These are phyloP conservation scores for Xylaria sp. DNA, from an alignment of 2,329 filamentous ascomycete genomes.

Conservation along the genomic window DNA sequence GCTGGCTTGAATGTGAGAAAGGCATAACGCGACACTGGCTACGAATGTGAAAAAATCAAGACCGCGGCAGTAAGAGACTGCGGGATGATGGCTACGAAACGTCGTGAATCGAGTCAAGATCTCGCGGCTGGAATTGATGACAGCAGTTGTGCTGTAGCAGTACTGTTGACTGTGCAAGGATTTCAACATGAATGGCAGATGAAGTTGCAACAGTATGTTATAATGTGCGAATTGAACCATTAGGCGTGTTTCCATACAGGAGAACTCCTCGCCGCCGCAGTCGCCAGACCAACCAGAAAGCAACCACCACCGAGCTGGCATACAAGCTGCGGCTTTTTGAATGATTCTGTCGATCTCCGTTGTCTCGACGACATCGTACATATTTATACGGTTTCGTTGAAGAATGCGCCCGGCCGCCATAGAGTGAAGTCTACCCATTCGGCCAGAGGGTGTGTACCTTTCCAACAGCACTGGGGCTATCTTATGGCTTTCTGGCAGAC, in stretches of 20 bases:
- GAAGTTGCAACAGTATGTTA: conserved; percentile 56
- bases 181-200: conserved; percentile 58
- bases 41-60: conserved; percentile 57
- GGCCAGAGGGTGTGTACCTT: conserved; percentile 40
- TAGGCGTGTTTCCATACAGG: conserved; percentile 52
- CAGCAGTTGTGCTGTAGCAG: conserved; percentile 55
- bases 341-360: conserved; percentile 54
- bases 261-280: conserved; percentile 35
- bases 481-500: conserved; percentile 47
- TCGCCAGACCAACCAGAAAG: conserved; percentile 36
- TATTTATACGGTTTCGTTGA: conserved; percentile 50
- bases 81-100: conserved; percentile 50
- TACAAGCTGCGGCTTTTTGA: conserved; percentile 50
- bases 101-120: conserved; percentile 54
- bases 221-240: conserved; percentile 57
- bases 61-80: conserved; percentile 54
- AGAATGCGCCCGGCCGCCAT: conserved; percentile 53
- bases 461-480: conserved; percentile 46
- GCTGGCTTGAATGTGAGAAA: conserved; percentile 54
- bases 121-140: conserved; percentile 56
- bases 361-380: conserved; percentile 46
- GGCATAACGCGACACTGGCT: conserved; percentile 54
- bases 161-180: conserved; percentile 42
- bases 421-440: conserved; percentile 51
- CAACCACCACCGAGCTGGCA: conserved; percentile 59